Base-by-base conservation (phyloP, 1,139 yeast species). In the Debaryomyces subglobosus region DNA sequence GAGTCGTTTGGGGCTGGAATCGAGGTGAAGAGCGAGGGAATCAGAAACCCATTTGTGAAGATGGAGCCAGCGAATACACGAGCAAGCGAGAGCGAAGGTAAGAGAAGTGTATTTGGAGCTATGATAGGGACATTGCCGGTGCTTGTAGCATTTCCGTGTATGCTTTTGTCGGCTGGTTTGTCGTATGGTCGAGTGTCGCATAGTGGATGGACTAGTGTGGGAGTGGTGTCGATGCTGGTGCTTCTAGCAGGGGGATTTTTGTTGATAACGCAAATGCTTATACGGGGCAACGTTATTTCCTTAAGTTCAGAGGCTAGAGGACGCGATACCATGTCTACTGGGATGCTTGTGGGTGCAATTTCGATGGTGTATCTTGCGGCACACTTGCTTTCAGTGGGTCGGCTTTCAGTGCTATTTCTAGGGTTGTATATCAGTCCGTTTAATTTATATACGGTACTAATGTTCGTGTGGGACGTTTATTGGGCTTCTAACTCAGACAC, bases 391-490 rank as follows among this genome's bases (percentile, higher is more conserved):
- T 59, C 68, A 1, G 50, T 62, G 6, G 56, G 55, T 38, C 52
- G 73, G 27, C 46, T 65, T 2, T 51, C 65, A 2, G 63, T 62
- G 44, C 46, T 69, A 10, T 56, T 53, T 27, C 53, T 70, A 30
- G 71, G 71, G 5, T 58, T 69, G 16, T 66, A 62, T 47, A 50
- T 67, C 49, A 63, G 67, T 49, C 63, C 57, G 13, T 59, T 62
- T 54, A 68, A 64, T 43, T 49, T 62, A 10, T 69, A 67, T 53
- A 64, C 72, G 1, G 51, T 62, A 15, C 39, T 62, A 27, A 58
- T 65, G 30, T 59, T 68, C 35, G 32, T 56, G 41, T 49, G 23
- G 24, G 45, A 44, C 20, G 21, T 43, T 9, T 49, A 43, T 52
- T 16, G 53, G 52, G 41, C 48, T 54, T 36, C 30, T 21, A 7